Conservation (phyloP, 139 green algal genomes). For the Chlorella sp. region DNA sequence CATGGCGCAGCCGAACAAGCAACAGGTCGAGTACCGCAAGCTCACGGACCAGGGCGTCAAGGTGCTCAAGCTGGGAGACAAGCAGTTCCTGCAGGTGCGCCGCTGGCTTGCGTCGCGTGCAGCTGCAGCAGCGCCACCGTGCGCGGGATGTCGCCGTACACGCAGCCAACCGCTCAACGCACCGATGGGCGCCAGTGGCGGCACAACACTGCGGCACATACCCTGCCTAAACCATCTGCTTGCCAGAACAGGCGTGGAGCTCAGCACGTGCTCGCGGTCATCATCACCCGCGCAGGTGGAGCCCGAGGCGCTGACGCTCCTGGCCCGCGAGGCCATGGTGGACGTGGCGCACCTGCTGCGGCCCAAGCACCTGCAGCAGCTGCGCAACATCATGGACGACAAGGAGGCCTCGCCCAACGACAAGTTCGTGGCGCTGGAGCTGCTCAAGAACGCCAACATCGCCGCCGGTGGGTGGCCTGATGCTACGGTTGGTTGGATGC, state of each 20-base stretch:
- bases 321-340: conserved; percentile 35
- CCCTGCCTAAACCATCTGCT: too few relatives aligned
- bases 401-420: conserved; percentile 32
- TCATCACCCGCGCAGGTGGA: conserved; percentile 15
- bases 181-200: too few relatives aligned
- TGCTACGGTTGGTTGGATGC: too few relatives aligned
- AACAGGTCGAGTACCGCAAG: conserved; percentile 18
- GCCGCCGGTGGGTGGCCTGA: conserved; percentile 28
- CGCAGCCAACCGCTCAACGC: too few relatives aligned
- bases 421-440: conserved; percentile 42
- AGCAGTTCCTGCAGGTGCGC: conserved; percentile 30
- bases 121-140: too few relatives aligned
- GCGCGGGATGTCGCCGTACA: too few relatives aligned
- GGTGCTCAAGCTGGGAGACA: conserved; percentile 10
- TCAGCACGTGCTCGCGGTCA: too few relatives aligned
- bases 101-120: too few relatives aligned
- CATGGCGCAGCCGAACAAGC: conserved; percentile 12
- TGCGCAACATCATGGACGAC: conserved; percentile 40
- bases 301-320: conserved; percentile 28
- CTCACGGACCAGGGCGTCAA: conserved; percentile 25
- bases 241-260: too few relatives aligned
- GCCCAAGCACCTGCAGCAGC: conserved; percentile 38
- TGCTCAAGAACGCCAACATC: conserved; percentile 48
- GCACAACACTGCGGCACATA: too few relatives aligned
- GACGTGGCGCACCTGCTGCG: conserved; percentile 41